A percentile compares a stretch with the other conserved stretches of the same genome.
Conservation (phyloP, 768 basidiomycete genomes). For the Russula sp. region DNA sequence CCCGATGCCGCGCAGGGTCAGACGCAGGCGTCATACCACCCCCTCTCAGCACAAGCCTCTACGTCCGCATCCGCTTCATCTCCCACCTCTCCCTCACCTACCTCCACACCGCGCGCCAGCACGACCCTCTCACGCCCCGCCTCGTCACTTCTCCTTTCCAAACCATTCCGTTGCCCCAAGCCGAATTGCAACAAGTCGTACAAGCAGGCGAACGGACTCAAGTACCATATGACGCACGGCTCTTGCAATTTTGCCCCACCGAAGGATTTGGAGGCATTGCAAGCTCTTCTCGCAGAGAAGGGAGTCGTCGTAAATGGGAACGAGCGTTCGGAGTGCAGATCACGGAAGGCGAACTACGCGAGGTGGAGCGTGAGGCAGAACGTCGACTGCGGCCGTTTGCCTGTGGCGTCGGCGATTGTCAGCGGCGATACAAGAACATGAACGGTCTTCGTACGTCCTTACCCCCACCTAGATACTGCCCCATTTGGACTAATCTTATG, state of each 20-base stretch:
- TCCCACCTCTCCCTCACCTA: conserved; percentile 27
- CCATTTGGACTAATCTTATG: conserved; percentile 17
- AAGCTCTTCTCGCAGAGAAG: conserved; percentile 60
- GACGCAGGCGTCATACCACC: conserved; percentile 34
- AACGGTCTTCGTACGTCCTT: conserved; percentile 68
- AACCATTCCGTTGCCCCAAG: conserved; percentile 92
- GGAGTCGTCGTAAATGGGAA: conserved; percentile 38
- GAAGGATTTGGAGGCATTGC: conserved; percentile 76
- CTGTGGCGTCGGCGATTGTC: conserved; percentile 83
- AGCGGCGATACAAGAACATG: conserved; percentile 96
- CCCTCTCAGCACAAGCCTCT: conserved; percentile 32
- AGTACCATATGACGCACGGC: conserved; percentile 92
- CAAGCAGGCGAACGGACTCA: conserved; percentile 93
- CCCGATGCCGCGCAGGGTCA: conserved; percentile 34
- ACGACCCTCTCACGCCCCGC: conserved; percentile 51
- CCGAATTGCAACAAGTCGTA: conserved; percentile 94
- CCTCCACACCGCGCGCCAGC: conserved; percentile 40
- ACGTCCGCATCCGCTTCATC: conserved; percentile 32
- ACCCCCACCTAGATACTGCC: background rate
- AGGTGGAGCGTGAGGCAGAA: conserved; percentile 83
- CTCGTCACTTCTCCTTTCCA: conserved; percentile 65
- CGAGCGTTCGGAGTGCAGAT: conserved; percentile 40
- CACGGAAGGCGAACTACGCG: conserved; percentile 58
- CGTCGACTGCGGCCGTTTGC: conserved; percentile 79
- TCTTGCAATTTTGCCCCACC: conserved; percentile 92